Percentiles rank a stretch among this genome's conserved stretches.
phyloP scores from a whole-genome alignment of 2,329 filamentous ascomycete species.

The Fusarium anthophilum region DNA sequence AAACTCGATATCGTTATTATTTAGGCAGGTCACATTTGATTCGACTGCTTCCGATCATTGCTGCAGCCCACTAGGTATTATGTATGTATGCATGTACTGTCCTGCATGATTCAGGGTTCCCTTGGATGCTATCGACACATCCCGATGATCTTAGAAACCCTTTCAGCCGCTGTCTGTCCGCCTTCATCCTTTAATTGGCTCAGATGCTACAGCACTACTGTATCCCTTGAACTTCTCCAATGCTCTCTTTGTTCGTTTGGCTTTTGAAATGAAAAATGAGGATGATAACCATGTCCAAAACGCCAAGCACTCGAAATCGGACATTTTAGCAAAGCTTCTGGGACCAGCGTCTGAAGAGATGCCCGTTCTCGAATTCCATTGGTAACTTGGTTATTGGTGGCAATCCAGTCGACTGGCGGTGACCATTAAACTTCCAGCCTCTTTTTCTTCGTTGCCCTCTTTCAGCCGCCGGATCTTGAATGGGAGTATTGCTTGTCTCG shows the following conservation, averaged over 20 bases:
- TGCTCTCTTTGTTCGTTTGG: background rate
- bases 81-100: background rate
- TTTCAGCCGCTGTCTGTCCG: background rate
- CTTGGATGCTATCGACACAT: conserved; percentile 9
- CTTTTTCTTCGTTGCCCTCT: conserved; percentile 11
- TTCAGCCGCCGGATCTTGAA: background rate
- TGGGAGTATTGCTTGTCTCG: background rate
- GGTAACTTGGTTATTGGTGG: conserved; percentile 7
- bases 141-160: conserved; percentile 19
- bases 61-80: background rate
- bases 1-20: background rate
- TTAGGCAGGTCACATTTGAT: background rate
- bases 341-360: conserved; percentile 1
- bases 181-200: conserved; percentile 7
- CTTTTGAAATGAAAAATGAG: background rate
- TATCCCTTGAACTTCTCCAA: background rate
- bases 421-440: conserved; percentile 32
- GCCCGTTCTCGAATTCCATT: conserved; percentile 5
- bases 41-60: background rate
- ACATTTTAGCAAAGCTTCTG: conserved; percentile 7
- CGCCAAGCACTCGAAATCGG: conserved; percentile 4
- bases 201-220: background rate
- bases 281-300: background rate
- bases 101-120: conserved; percentile 21
- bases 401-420: conserved; percentile 19